Evolutionary conservation across 1,284 basidiomycete species (phyloP), one percentile per base, ranked within the genome.

Genomic region (Pyrrhoderma lamaoense): DNA sequence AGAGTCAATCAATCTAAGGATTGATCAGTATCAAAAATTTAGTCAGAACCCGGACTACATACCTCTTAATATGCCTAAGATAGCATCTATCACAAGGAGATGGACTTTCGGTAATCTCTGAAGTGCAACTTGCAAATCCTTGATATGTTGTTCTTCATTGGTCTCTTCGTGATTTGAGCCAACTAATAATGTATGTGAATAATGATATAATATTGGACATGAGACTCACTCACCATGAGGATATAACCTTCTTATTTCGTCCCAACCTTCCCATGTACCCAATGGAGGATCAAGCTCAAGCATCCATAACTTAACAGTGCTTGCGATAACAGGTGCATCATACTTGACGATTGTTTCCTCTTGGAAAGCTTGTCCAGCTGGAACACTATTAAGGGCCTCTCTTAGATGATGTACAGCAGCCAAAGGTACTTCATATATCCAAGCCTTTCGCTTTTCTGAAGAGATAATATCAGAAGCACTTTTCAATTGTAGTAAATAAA

Each of bases 381-480:
- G 79, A 9, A 90, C 67, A 19, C 77, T 78, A 62, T 95, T 93
- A 54, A 96, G 72, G 2, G 76, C 76, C 63, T 89, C 86, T 54
- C 93, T 82, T 8, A 96, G 78, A 57, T 85, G 83, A 62, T 96
- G 93, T 3, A 86, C 77, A 25, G 83, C 80, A 2, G 79, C 71
- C 19, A 97, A 75, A 0, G 93, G 90, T 1, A 94, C 89, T 59
- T 89, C 84, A 64, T 96, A 95, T 56, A 97, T 89, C 94, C 93
- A 97, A 1, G 83, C 74, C 68, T 87, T 91, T 56, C 94, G 82
- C 64, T 83, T 87, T 66, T 95, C 94, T 82, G 61, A 39, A n/a
- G n/a, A 9, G 36, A 38, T 42, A 42, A n/a, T 9, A 16, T 38
- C 51, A 31, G 42, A 18, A 49, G 34, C 5, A 11, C 55, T 37